Base-by-base conservation (phyloP, 83 land plant species). In the Diphasiastrum complanatum region DNA sequence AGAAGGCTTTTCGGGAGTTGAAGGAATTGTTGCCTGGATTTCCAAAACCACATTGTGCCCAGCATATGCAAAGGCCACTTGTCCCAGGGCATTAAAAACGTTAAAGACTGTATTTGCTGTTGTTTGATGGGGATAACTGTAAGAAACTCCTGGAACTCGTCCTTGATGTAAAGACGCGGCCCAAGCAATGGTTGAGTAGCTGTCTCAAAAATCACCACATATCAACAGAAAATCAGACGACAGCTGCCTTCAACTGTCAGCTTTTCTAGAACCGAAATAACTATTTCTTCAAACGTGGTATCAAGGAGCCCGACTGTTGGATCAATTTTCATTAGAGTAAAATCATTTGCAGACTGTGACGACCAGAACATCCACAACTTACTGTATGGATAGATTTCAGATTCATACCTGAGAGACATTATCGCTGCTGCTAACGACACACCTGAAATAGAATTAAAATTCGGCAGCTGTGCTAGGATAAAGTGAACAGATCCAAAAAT, bases 31-130 rank as follows among this genome's bases (percentile, higher is more conserved):
- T 3, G 97, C 97, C 31, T 91, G 97, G 53, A 91, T 91, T 70
- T 91, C 97, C 66, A 91, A 61, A 2, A 83, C 95, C 30, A 91
- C 97, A 67, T 91, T 91, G 64, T 91, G 97, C 0, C 97, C 97
- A 0, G 97, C 97, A 66, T 83, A 91, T 0, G 97, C 95, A 74
- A 87, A 87, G 0, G 96, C 91, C 8, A 91, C 75, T 11, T 80
- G 76, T 1, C 97, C 97, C 25, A 91, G 47, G 18, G 87, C 89
- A 51, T 68, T 77, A 24, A 88, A 73, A 56, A 80, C 77, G 48
- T 33, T 27, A 25, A 88, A 80, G 0, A 80, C 72, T 2, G 2
- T 52, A 1, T 58, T 81, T 2, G 61, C 31, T 20, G 65, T 61
- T 5, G 68, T 66, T 26, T 40, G 2, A 0, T 74, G 47, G 18